Percentiles rank a stretch among this genome's conserved stretches.
Evolutionary conservation across 768 basidiomycete genomes (phyloP).

Genomic region (Amanita exitialis): DNA sequence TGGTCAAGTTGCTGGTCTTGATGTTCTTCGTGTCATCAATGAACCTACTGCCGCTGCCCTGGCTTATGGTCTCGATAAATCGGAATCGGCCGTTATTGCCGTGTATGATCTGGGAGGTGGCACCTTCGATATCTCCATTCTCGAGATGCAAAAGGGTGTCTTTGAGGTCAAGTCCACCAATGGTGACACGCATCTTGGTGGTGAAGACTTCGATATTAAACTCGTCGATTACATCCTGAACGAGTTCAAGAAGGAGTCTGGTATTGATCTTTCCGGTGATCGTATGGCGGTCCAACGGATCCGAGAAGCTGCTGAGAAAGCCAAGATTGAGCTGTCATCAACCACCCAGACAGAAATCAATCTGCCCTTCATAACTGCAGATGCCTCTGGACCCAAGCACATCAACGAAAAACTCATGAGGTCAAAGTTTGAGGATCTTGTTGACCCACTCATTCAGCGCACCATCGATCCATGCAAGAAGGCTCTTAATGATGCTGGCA

Average conservation of each 20-base stretch:
- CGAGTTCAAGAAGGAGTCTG: slow-evolving; percentile 92
- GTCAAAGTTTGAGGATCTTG: slow-evolving; percentile 84
- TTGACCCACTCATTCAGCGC: slow-evolving; percentile 72
- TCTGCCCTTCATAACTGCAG: slow-evolving; percentile 96
- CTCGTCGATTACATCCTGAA: slow-evolving; percentile 79
- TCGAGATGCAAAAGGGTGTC: slow-evolving; percentile 99
- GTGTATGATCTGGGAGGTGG: slow-evolving; percentile 99
- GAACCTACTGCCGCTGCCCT: slow-evolving; percentile 98
- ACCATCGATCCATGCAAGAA: slow-evolving; percentile 97
- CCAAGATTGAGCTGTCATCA: slow-evolving; percentile 96
- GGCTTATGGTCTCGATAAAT: slow-evolving; percentile 92
- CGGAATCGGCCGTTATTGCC: slow-evolving; percentile 80
- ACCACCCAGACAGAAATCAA: slow-evolving; percentile 96
- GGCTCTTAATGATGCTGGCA: slow-evolving; percentile 86
- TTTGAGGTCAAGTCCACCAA: slow-evolving; percentile 99
- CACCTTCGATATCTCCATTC: slow-evolving; percentile 98
- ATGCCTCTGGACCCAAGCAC: slow-evolving; percentile 91
- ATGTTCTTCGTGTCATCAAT: slow-evolving; percentile 97
- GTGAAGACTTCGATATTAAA: slow-evolving; percentile 92
- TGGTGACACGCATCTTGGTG: slow-evolving; percentile 95
- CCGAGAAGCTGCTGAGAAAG: slow-evolving; percentile 98
- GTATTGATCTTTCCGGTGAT: slow-evolving; percentile 74
- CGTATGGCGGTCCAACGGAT: slow-evolving; percentile 98
- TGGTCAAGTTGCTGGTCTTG: slow-evolving; percentile 94
- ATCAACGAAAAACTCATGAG: slow-evolving; percentile 89